phyloP scores from a whole-genome alignment of 371 early-diverging fungal species.

The Mucor ambiguus region DNA sequence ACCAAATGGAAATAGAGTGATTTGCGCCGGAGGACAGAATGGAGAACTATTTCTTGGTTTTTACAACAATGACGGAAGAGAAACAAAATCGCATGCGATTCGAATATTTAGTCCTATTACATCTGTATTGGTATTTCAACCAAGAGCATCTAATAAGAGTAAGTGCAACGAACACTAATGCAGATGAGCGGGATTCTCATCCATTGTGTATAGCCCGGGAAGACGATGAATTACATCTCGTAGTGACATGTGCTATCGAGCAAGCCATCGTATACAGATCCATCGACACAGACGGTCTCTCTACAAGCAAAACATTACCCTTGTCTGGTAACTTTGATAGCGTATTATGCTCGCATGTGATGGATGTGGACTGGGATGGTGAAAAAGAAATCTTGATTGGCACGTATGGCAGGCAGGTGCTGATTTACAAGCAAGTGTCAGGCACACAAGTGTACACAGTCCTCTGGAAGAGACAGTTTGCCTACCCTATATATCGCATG shows the following conservation, averaged over 20 bases:
- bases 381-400: constrained; percentile 71
- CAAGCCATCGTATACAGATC: constrained; percentile 61
- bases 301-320: constrained; percentile 46
- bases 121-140: constrained; percentile 52
- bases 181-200: not conserved
- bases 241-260: constrained; percentile 69
- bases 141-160: constrained; percentile 45
- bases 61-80: constrained; percentile 37
- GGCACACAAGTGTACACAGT: constrained; percentile 57
- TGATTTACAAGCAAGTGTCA: constrained; percentile 70
- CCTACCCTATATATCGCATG: constrained; percentile 73
- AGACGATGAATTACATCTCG: constrained; percentile 49
- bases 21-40: constrained; percentile 67
- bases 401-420: constrained; percentile 71
- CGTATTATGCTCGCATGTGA: constrained; percentile 69
- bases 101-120: constrained; percentile 52
- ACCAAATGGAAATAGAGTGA: constrained; percentile 40
- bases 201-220: not conserved
- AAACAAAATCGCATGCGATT: constrained; percentile 35
- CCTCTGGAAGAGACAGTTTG: constrained; percentile 70
- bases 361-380: constrained; percentile 80
- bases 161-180: constrained; percentile 8
- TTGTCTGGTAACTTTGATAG: constrained; percentile 66
- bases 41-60: constrained; percentile 56
- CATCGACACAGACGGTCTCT: constrained; percentile 47